Evolutionary conservation across 2,329 filamentous ascomycete species (phyloP), one percentile per base, ranked within the genome.

Genomic region (Acarospora socialis): DNA sequence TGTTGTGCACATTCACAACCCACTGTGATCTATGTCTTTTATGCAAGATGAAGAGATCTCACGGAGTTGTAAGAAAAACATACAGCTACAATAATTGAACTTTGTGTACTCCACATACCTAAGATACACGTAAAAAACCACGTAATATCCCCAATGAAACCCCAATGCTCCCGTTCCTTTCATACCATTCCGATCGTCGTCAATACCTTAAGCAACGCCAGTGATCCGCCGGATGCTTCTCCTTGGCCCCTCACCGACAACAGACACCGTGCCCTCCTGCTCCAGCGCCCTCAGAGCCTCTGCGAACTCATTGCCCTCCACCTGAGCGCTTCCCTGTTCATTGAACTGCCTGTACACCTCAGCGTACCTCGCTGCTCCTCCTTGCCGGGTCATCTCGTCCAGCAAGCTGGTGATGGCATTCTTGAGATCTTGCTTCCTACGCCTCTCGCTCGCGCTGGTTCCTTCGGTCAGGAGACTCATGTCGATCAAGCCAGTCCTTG

Each of bases 391-490:
- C 59, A 92, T 68, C 45, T 93, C 84, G 50, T 95, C 87, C 8
- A 98, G 56, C 13, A 84, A 61, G 20, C 60, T 62, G 20, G 92
- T 53, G 1, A 92, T 65, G 0, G 79, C 84, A 35, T 70, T 72
- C 65, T 92, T 92, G 48, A 98, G 61, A 52, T 94, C 86, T 22
- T 79, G 75, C 51, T 77, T 80, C 42, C 82, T 66, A 51, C 81
- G 76, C 30, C 90, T 68, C 54, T 95, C 90, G n/a, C 75, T 75
- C 1, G 83, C 76, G 45, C 79, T 84, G 2, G 82, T 92, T n/a
- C 90, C 90, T 51, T 95, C 90, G 0, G 86, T 94, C 40, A 98
- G 65, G 29, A 98, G 64, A 34, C 81, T 80, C 90, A 98, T 95
- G 52, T 98, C 90, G 48, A 98, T 95, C 35, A 93, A 68, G 34